phyloP scores from a whole-genome alignment of 2,329 filamentous ascomycete genomes.

The Cordyceps farinosa region DNA sequence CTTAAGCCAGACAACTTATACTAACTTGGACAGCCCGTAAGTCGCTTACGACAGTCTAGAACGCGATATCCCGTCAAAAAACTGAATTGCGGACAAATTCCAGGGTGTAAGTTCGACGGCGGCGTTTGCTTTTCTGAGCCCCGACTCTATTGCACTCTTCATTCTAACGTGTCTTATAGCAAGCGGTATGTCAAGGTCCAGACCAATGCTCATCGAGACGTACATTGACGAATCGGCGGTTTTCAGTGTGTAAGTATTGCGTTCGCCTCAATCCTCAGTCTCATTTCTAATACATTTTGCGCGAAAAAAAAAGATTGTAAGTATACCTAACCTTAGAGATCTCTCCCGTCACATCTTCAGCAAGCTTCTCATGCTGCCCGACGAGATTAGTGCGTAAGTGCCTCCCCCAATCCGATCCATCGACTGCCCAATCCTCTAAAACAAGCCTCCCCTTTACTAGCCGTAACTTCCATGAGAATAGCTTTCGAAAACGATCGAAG shows the following conservation, averaged over 20 bases:
- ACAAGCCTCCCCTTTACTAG: neutral
- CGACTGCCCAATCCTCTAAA: neutral
- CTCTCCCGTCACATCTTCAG: neutral
- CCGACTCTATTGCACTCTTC: neutral
- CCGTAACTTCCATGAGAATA: neutral
- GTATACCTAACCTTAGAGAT: neutral
- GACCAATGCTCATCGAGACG: neutral
- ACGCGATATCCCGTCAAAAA: neutral
- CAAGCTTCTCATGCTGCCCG: neutral
- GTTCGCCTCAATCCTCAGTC: neutral
- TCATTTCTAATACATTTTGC: no score
- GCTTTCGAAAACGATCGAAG: neutral
- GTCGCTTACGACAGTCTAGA: neutral
- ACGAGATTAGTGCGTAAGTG: neutral
- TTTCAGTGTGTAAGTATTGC: neutral
- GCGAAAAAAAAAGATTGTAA: neutral
- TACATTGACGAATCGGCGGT: neutral
- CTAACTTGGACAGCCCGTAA: neutral
- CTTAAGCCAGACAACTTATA: neutral
- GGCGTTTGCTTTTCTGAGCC: neutral
- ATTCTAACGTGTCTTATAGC: neutral
- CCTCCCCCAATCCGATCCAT: neutral
- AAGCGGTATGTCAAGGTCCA: neutral
- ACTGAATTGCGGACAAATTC: neutral
- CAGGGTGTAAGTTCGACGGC: neutral